Conservation (phyloP, 1,139 yeast species). For the Pneumocystis carinii region DNA sequence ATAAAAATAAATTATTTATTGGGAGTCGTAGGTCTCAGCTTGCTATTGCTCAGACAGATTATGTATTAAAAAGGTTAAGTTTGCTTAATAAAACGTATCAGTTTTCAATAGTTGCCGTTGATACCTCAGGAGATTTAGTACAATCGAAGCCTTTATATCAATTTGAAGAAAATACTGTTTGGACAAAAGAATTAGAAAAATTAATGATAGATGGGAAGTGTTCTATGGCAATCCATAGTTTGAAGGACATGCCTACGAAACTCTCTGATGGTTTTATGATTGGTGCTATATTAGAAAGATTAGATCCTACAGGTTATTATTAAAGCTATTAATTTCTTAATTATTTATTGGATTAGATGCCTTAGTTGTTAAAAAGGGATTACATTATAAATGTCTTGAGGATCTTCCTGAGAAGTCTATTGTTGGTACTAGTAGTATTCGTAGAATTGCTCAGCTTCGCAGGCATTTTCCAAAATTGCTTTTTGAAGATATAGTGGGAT, state of each 20-base stretch:
- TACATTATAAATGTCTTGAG: conserved; percentile 44
- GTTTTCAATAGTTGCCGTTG: conserved; percentile 61
- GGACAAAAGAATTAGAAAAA: conserved; percentile 91
- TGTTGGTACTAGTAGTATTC: conserved; percentile 86
- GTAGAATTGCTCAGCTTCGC: conserved; percentile 71
- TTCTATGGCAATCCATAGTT: conserved; percentile 82
- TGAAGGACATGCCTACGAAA: conserved; percentile 88
- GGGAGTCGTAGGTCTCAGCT: conserved; percentile 83
- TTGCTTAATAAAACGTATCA: conserved; percentile 44
- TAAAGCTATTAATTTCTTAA: not conserved
- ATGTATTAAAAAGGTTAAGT: conserved; percentile 48
- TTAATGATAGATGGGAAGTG: conserved; percentile 54
- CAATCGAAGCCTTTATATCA: conserved; percentile 76
- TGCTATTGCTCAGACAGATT: conserved; percentile 76
- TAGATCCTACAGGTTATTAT: conserved; percentile 19
- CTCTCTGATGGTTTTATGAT: conserved; percentile 80
- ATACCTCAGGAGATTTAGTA: conserved; percentile 81
- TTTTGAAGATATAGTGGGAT: conserved; percentile 46
- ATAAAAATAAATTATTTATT: conserved; percentile 19
- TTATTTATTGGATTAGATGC: conserved; percentile 47
- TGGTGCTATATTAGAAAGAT: conserved; percentile 75
- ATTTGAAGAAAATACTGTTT: conserved; percentile 43
- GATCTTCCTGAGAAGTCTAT: conserved; percentile 76
- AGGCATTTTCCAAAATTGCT: conserved; percentile 41
- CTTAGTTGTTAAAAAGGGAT: conserved; percentile 57